These are phyloP conservation scores for Starmerella floris DNA, from an alignment of 805 yeast genomes.

Conservation along the genomic window DNA sequence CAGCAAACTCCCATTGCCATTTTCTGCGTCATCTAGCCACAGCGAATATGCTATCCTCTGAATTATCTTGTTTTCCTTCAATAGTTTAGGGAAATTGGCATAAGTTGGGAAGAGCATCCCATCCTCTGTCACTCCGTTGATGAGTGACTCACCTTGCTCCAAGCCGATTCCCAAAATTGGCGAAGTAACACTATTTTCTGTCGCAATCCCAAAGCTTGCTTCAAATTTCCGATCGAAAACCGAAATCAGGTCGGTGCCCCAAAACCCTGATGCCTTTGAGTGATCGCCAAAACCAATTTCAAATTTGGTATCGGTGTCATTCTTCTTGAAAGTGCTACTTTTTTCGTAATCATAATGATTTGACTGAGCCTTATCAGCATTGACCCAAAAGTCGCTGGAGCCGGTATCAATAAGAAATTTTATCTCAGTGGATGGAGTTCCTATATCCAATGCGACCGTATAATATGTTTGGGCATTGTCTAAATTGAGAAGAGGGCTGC, in stretches of 20 bases:
- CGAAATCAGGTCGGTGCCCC: conserved; percentile 47
- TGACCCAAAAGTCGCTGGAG: conserved; percentile 10
- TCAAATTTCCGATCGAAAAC: conserved; percentile 33
- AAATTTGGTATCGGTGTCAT: conserved; percentile 12
- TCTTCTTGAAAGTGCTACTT: conserved; percentile 18
- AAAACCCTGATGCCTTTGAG: conserved; percentile 20
- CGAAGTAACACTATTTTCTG: conserved; percentile 43
- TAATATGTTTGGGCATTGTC: conserved; percentile 1
- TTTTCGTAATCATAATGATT: conserved; percentile 15
- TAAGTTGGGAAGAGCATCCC: conserved; percentile 16
- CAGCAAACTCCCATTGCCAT: conserved; percentile 28
- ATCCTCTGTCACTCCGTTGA: conserved; percentile 3
- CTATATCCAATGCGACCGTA: neutral
- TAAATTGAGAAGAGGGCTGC: neutral
- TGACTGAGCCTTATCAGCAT: neutral
- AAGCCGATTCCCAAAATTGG: conserved; percentile 36
- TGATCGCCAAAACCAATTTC: conserved; percentile 30
- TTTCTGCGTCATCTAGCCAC: conserved; percentile 28
- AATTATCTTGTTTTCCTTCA: conserved; percentile 31
- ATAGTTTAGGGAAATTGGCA: conserved; percentile 24
- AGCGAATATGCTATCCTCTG: conserved; percentile 34
- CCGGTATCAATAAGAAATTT: conserved; percentile 8
- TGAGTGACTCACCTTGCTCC: conserved; percentile 24
- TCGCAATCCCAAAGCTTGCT: conserved; percentile 51
- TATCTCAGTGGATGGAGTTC: neutral